Conservation (phyloP, 139 green algal genomes). For the Coelastrella sp. region DNA sequence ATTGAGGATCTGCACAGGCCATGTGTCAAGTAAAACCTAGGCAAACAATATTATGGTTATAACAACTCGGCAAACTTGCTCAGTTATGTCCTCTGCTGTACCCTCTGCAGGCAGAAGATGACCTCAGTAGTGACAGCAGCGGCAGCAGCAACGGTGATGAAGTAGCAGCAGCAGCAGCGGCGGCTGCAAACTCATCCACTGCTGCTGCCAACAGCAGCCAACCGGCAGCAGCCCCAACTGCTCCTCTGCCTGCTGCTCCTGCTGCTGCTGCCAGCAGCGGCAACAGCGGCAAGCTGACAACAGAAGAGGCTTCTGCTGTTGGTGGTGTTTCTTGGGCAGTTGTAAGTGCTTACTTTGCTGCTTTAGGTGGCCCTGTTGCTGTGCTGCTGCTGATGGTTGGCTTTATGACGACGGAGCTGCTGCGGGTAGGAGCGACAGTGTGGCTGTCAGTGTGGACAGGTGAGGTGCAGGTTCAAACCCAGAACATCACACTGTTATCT, state of each 20-base stretch:
- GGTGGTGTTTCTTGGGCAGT: slow-evolving; percentile 60
- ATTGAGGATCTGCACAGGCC: too few relatives aligned
- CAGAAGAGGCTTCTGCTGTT: slow-evolving; percentile 49
- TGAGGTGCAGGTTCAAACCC: slow-evolving; percentile 1
- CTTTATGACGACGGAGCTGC: slow-evolving; percentile 62
- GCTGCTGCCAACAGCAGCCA: neutral
- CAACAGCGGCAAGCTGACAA: slow-evolving; percentile 19
- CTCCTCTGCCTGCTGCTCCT: neutral
- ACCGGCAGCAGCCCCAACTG: neutral
- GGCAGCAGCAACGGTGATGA: neutral
- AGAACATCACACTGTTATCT: too few relatives aligned
- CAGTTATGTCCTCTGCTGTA: neutral
- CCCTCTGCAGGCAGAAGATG: slow-evolving; percentile 20
- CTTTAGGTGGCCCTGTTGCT: slow-evolving; percentile 58
- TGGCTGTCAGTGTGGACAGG: slow-evolving; percentile 77
- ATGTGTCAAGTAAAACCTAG: too few relatives aligned
- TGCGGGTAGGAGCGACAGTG: slow-evolving; percentile 64
- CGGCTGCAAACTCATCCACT: neutral
- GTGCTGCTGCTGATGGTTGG: slow-evolving; percentile 56
- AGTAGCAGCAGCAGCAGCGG: neutral
- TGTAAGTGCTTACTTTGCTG: slow-evolving; percentile 60
- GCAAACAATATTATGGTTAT: too few relatives aligned
- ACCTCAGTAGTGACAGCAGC: neutral
- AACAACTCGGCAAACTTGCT: too few relatives aligned
- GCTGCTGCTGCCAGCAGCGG: neutral